These are phyloP conservation scores for Maudiozyma saulgeensis DNA, from an alignment of 805 yeast genomes.

Conservation along the genomic window DNA sequence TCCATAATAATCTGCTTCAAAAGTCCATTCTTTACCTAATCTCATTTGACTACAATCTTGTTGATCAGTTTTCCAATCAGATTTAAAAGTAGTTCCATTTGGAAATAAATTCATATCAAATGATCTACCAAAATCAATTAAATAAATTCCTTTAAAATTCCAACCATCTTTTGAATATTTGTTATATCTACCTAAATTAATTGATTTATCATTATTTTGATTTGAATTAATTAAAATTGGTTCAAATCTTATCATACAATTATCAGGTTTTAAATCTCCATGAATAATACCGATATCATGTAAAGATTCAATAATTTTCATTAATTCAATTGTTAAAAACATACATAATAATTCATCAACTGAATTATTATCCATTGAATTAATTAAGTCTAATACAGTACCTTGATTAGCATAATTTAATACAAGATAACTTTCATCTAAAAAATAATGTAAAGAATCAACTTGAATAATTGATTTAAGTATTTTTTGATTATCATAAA, in stretches of 20 bases:
- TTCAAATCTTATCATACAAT: conserved; percentile 63
- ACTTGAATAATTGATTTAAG: conserved; percentile 40
- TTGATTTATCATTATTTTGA: not conserved
- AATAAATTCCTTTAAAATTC: conserved; percentile 43
- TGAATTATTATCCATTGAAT: conserved; percentile 31
- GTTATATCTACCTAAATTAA: conserved; percentile 23
- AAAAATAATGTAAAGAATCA: conserved; percentile 42
- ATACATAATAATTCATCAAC: conserved; percentile 56
- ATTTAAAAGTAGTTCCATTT: conserved; percentile 41
- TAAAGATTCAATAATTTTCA: conserved; percentile 49
- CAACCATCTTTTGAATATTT: conserved; percentile 36
- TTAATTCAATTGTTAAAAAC: conserved; percentile 54
- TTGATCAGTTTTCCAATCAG: conserved; percentile 51
- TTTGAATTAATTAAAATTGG: not conserved
- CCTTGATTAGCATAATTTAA: conserved; percentile 62
- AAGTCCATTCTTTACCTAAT: conserved; percentile 54
- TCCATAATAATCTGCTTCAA: conserved; percentile 77
- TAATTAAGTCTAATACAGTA: conserved; percentile 60
- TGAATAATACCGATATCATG: conserved; percentile 64
- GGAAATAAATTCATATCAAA: conserved; percentile 57
- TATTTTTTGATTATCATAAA: conserved; percentile 19
- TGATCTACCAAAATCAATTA: conserved; percentile 78
- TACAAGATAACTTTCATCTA: conserved; percentile 61
- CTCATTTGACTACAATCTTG: conserved; percentile 71
- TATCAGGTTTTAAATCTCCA: conserved; percentile 80